phyloP scores from a whole-genome alignment of 345 rosid genomes.

The Atalantia buxifolia region DNA sequence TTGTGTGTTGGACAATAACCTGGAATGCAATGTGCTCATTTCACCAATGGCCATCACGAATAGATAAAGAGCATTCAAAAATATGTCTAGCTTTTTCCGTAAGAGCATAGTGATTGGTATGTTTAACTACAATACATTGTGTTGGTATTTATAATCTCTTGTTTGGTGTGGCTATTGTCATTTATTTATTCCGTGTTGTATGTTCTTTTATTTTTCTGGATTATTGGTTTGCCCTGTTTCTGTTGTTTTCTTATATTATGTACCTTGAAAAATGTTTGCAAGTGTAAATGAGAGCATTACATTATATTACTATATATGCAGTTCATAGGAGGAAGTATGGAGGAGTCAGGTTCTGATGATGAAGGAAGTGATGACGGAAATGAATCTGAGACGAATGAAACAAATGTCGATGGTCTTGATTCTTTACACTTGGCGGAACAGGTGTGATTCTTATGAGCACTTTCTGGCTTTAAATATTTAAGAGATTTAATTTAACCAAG shows the following conservation, averaged over 20 bases:
- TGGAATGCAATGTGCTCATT: background rate
- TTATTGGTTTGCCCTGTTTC: background rate
- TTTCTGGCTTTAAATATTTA: background rate
- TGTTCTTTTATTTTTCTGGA: background rate
- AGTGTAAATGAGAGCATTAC: background rate
- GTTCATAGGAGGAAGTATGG: slow-evolving; percentile 64
- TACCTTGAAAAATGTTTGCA: background rate
- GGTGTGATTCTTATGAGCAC: slow-evolving; percentile 30
- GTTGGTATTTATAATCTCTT: background rate
- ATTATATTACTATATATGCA: slow-evolving; percentile 27
- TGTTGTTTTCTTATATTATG: too few relatives aligned
- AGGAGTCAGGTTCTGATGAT: slow-evolving; percentile 40
- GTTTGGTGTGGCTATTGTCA: background rate
- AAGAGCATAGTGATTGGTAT: background rate
- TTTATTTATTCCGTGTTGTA: background rate
- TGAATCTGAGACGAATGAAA: slow-evolving; percentile 28
- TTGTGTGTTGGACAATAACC: background rate
- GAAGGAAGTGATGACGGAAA: slow-evolving; percentile 46
- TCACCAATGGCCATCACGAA: background rate
- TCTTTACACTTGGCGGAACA: slow-evolving; percentile 46
- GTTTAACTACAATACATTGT: background rate
- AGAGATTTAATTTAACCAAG: background rate
- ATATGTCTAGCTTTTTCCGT: background rate
- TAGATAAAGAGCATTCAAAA: background rate
- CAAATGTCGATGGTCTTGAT: slow-evolving; percentile 26